Conservation (phyloP, 768 basidiomycete genomes). For the Tylopilus cervinicoccineus region DNA sequence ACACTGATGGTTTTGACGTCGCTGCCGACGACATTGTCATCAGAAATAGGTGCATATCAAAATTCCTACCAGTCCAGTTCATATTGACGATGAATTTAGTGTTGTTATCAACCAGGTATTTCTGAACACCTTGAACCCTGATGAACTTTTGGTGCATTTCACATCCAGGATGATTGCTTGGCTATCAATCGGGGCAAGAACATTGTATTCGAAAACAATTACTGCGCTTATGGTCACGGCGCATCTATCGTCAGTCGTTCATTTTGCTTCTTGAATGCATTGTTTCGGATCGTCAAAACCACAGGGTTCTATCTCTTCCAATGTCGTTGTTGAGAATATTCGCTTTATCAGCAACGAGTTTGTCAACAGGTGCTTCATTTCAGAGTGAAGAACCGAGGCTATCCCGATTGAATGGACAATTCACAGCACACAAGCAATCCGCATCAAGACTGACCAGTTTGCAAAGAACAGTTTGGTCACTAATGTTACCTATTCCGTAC, state of each 20-base stretch:
- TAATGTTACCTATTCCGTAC: constrained; percentile 47
- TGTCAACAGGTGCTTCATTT: constrained; percentile 42
- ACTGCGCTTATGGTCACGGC: constrained; percentile 59
- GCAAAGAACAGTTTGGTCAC: constrained; percentile 46
- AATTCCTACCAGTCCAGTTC: neutral
- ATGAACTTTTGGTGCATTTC: neutral
- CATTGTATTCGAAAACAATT: constrained; percentile 47
- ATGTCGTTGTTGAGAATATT: constrained; percentile 44
- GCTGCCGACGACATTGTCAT: constrained; percentile 36
- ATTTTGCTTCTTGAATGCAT: neutral
- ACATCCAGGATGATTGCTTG: constrained; percentile 58
- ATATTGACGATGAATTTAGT: constrained; percentile 7
- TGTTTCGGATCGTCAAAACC: neutral
- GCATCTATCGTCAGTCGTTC: constrained; percentile 45
- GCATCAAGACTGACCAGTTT: constrained; percentile 53
- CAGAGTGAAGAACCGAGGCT: neutral
- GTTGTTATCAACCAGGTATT: constrained; percentile 25
- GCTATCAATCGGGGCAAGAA: constrained; percentile 45
- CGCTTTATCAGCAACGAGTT: constrained; percentile 50
- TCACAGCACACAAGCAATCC: constrained; percentile 49
- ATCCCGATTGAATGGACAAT: neutral
- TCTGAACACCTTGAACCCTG: neutral
- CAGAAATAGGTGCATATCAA: constrained; percentile 18
- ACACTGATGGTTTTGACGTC: constrained; percentile 51
- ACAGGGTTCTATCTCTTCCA: constrained; percentile 53